Conservation (phyloP, 768 basidiomycete species). For the Tricholoma saponaceum region DNA sequence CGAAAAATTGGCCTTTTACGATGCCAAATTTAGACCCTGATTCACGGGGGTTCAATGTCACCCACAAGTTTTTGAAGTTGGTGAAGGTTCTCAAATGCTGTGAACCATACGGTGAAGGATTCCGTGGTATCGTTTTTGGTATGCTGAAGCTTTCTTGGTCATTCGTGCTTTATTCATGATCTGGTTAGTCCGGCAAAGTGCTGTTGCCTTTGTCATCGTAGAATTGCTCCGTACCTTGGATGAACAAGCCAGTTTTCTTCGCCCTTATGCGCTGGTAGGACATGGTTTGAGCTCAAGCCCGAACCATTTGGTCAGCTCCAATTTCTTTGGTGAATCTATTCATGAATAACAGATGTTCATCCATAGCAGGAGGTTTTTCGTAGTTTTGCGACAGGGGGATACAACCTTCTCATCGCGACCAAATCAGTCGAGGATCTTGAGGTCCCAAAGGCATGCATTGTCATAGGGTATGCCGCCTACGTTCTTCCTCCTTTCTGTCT, state of each 20-base stretch:
- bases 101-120: constrained; percentile 47
- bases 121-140: constrained; percentile 70
- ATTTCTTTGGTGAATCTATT: background rate
- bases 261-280: constrained; percentile 46
- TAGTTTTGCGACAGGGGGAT: constrained; percentile 48
- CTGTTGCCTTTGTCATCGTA: constrained; percentile 52
- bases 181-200: constrained; percentile 45
- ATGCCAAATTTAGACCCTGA: constrained; percentile 58
- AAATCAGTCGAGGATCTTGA: constrained; percentile 59
- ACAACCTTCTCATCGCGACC: constrained; percentile 62
- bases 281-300: constrained; percentile 27
- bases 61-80: constrained; percentile 61
- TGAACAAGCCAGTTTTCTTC: constrained; percentile 49
- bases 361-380: constrained; percentile 44
- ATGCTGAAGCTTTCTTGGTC: constrained; percentile 12
- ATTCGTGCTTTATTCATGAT: constrained; percentile 7
- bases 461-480: constrained; percentile 50
- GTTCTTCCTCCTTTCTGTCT: background rate
- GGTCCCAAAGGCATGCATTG: constrained; percentile 49
- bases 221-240: constrained; percentile 55
- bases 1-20: constrained; percentile 60
- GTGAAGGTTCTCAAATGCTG: constrained; percentile 57
- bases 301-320: constrained; percentile 20
- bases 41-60: constrained; percentile 62
- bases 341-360: constrained; percentile 1